Base-by-base conservation (phyloP, 345 rosid genomes). In the Clausena lansium region DNA sequence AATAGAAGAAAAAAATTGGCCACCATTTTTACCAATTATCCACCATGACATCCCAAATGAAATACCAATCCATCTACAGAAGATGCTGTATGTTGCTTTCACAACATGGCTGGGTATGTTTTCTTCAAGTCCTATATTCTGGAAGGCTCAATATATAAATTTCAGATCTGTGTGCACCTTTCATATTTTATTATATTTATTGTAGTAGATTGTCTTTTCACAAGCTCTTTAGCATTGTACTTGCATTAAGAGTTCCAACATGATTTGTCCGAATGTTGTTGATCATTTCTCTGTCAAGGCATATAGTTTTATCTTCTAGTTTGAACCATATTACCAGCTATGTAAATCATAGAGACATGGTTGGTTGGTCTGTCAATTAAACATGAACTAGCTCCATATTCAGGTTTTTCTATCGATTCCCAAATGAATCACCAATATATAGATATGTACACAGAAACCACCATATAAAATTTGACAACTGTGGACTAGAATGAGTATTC, bases 1-100 rank as follows among this genome's bases (percentile, higher is more conserved):
- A 73, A 85, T 94, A 59, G 98, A 97, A 82, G 98, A 89, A 81
- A 94, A 94, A 87, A 97, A 97, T 60, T 97, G 98, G 98, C 99
- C 99, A 1, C 94, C 95, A 28, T 88, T 87, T 88, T 94, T 91
- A 66, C 99, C 99, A 17, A 24, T 97, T 50, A 97, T 97, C 84
- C 98, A 97, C 82, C 97, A 97, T 80, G 99, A 94, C 85, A 94
- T 94, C 77, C 83, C 92, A 75, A 91, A 87, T 76, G 98, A 97
- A 85, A 97, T 94, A 85, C 99, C 99, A 45, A 79, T 93, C 74
- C 99, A 97, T 84, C 89, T 97, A 67, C 98, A 92, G 84, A 87
- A 80, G 85, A 81, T 89, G 80, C 94, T 89, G 69, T 96, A 96
- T 52, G 95, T 94, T 77, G 98, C 98, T 62, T 96, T 94, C 87